Percentiles rank a stretch among this genome's conserved stretches.
These are phyloP conservation scores for Pyrenopolyporus hunteri DNA, from an alignment of 495 filamentous ascomycete genomes.

Conservation along the genomic window DNA sequence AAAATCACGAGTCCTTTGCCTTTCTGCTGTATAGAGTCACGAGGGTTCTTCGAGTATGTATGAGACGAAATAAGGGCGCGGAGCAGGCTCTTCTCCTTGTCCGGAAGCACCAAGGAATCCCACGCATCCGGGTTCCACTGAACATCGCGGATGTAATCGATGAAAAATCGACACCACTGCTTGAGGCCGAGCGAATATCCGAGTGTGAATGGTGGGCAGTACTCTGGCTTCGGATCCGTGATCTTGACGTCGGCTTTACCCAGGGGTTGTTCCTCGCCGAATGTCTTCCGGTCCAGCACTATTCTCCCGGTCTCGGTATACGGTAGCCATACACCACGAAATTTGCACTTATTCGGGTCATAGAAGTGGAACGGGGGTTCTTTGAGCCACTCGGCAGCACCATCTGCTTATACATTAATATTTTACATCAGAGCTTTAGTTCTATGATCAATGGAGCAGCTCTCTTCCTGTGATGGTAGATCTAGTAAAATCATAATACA, in stretches of 20 bases:
- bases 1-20: conserved; percentile 61
- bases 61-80: conserved; percentile 82
- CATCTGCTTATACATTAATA: conserved; percentile 21
- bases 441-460: too few species aligned
- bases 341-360: conserved; percentile 24
- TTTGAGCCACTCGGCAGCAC: conserved; percentile 38
- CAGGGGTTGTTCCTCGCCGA: conserved; percentile 39
- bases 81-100: conserved; percentile 82
- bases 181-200: conserved; percentile 85
- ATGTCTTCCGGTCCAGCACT: conserved; percentile 41
- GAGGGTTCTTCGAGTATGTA: conserved; percentile 43
- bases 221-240: conserved; percentile 48
- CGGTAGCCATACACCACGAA: conserved; percentile 39
- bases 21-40: conserved; percentile 78
- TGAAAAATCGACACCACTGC: conserved; percentile 80
- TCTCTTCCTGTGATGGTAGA: not conserved
- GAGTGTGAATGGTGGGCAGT: conserved; percentile 65
- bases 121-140: conserved; percentile 80
- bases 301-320: conserved; percentile 38
- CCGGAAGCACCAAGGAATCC: conserved; percentile 73
- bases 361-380: conserved; percentile 35
- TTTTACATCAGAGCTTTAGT: not conserved
- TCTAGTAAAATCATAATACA: not conserved
- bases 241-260: conserved; percentile 50
- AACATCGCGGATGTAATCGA: conserved; percentile 67